Percentiles rank a stretch among this genome's conserved stretches.
phyloP scores from a whole-genome alignment of 139 green algal species.

The Auxenochlorella pyrenoidosa region DNA sequence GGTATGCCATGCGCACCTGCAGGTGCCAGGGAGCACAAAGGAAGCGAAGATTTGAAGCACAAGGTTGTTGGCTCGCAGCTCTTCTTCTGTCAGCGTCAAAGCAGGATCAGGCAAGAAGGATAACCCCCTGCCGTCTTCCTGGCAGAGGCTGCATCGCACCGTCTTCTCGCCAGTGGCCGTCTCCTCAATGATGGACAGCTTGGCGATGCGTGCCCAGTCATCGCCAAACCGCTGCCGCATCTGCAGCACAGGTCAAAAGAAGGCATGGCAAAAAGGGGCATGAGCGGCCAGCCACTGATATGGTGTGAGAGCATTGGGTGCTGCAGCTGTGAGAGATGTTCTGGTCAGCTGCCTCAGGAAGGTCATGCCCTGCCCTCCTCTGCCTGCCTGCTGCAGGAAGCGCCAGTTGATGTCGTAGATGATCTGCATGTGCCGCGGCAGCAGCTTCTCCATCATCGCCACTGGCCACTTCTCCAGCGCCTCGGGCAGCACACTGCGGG shows the following conservation, averaged over 20 bases:
- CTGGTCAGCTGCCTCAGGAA: no score
- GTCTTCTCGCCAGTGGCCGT: slow-evolving; percentile 72
- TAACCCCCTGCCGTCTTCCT: no score
- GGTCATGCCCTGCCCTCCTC: no score
- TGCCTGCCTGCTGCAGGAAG: slow-evolving; percentile 85
- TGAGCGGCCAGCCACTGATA: no score
- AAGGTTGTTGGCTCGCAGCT: no score
- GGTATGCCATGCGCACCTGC: slow-evolving; percentile 96
- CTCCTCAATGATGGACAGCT: slow-evolving; percentile 98
- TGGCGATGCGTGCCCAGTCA: slow-evolving; percentile 85
- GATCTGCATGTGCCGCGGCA: slow-evolving; percentile 99
- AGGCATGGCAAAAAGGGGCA: not conserved
- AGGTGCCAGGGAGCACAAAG: slow-evolving; percentile 47
- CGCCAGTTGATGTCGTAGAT: slow-evolving; percentile 99
- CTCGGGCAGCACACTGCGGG: slow-evolving; percentile 89
- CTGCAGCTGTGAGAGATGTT: no score
- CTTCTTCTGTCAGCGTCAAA: no score
- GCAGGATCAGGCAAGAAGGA: no score
- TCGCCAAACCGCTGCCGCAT: slow-evolving; percentile 84
- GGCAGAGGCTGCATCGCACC: slow-evolving; percentile 3
- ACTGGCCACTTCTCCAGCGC: slow-evolving; percentile 97
- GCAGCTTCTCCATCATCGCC: slow-evolving; percentile 93
- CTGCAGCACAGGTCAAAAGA: slow-evolving; percentile 17
- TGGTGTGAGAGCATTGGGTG: no score
- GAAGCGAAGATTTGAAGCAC: no score